Conservation (phyloP, 805 yeast species). For the Myxozyma mucilagina region DNA sequence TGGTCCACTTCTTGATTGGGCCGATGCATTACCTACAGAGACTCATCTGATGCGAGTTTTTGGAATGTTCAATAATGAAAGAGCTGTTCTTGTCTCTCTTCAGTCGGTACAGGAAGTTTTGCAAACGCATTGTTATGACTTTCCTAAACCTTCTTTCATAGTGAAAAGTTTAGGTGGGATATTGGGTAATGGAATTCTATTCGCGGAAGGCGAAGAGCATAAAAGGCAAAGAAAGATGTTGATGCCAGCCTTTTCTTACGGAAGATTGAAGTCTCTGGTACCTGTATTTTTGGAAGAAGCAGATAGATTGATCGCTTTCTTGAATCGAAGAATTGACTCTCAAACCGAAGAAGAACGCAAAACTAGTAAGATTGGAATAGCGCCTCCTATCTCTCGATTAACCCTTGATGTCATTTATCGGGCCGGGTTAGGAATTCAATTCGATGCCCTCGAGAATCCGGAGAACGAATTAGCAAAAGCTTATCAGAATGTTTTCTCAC, state of each 20-base stretch:
- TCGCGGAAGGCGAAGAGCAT: conserved; percentile 29
- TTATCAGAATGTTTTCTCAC: conserved; percentile 7
- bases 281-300: conserved; percentile 22
- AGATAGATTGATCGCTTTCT: conserved; percentile 1
- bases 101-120: conserved; percentile 18
- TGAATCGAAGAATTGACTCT: neutral
- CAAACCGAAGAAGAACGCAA: neutral
- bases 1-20: conserved; percentile 2
- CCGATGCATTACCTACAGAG: conserved; percentile 4
- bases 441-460: conserved; percentile 25
- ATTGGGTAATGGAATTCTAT: conserved; percentile 26
- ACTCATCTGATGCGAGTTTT: conserved; percentile 7
- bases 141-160: conserved; percentile 22
- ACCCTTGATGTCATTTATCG: conserved; percentile 27
- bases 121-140: conserved; percentile 21
- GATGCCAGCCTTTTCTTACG: conserved; percentile 25
- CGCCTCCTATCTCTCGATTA: conserved; percentile 2
- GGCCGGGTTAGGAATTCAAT: conserved; percentile 20
- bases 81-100: conserved; percentile 11
- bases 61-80: conserved; percentile 16
- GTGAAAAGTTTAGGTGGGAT: conserved; percentile 6
- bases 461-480: conserved; percentile 23
- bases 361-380: conserved; percentile 5
- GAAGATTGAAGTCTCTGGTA: conserved; percentile 14
- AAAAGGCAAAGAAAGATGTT: conserved; percentile 23